Conservation (phyloP, 257 asterid species). For the Ajuga chamaepitys region DNA sequence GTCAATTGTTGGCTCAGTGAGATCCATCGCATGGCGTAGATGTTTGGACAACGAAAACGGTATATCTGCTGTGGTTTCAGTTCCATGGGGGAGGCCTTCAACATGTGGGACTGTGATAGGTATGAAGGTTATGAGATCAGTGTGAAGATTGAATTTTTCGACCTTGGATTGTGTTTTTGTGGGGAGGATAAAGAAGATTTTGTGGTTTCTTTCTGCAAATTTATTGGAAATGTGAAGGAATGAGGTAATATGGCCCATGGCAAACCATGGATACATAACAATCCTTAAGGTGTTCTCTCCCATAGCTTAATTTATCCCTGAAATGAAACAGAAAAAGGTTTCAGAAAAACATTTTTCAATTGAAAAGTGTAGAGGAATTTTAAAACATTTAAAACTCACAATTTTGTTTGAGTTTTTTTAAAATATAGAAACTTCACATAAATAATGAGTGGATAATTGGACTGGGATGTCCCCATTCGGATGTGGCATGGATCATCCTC, state of each 20-base stretch:
- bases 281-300: not conserved
- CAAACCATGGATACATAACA: constrained; percentile 63
- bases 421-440: too few species aligned
- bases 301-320: not conserved
- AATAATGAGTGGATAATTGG: too few species aligned
- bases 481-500: too few species aligned
- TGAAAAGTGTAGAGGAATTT: too few species aligned
- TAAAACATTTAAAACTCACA: too few species aligned
- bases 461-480: too few species aligned
- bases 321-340: too few species aligned
- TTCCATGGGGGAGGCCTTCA: constrained; percentile 40
- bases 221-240: constrained; percentile 38
- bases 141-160: constrained; percentile 24
- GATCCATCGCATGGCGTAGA: constrained; percentile 42
- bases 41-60: constrained; percentile 15
- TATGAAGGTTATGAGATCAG: constrained; percentile 29
- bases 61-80: constrained; percentile 45
- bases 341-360: too few species aligned
- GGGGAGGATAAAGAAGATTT: constrained; percentile 31
- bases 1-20: constrained; percentile 25
- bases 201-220: constrained; percentile 45
- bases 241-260: constrained; percentile 45
- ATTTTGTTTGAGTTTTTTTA: too few species aligned
- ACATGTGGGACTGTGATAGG: constrained; percentile 37
- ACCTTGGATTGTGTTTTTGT: constrained; percentile 14